A percentile compares a stretch with the other conserved stretches of the same genome.
Evolutionary conservation across 1,139 yeast species (phyloP).

Genomic region (Trichomonascaceae sp.): DNA sequence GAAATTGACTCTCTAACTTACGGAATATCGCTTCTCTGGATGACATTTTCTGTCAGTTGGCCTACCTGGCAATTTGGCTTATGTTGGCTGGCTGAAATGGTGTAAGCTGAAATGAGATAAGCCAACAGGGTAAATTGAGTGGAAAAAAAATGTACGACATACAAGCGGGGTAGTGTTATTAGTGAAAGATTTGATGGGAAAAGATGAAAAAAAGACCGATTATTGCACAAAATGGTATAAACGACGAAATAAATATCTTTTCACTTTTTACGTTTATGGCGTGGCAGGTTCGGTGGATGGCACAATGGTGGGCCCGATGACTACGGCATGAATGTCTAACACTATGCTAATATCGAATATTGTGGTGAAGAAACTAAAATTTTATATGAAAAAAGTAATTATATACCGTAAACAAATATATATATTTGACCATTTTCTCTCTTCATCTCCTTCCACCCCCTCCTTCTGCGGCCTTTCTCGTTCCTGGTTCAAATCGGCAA

Average conservation of each 20-base stretch:
- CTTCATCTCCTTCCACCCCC: background rate
- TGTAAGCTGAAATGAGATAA: background rate
- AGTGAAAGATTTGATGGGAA: background rate
- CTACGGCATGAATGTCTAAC: background rate
- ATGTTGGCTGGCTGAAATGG: background rate
- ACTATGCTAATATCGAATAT: background rate
- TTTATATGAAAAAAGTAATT: background rate
- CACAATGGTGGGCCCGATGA: too few species aligned
- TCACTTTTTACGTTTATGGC: too few species aligned
- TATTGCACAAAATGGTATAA: too few species aligned
- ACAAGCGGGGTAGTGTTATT: background rate
- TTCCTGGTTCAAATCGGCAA: background rate
- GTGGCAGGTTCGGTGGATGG: too few species aligned
- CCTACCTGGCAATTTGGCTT: slow-evolving; percentile 1
- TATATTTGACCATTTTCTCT: background rate
- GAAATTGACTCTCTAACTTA: slow-evolving; percentile 12
- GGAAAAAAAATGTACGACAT: background rate
- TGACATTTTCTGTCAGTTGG: background rate
- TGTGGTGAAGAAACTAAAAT: too few species aligned
- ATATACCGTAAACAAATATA: background rate
- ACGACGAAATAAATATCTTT: too few species aligned
- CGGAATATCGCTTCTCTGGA: slow-evolving; percentile 24
- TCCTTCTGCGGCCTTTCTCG: background rate
- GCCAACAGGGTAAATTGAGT: background rate
- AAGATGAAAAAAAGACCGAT: background rate